phyloP scores from a whole-genome alignment of 805 yeast genomes.

The Brettanomyces naardenensis region DNA sequence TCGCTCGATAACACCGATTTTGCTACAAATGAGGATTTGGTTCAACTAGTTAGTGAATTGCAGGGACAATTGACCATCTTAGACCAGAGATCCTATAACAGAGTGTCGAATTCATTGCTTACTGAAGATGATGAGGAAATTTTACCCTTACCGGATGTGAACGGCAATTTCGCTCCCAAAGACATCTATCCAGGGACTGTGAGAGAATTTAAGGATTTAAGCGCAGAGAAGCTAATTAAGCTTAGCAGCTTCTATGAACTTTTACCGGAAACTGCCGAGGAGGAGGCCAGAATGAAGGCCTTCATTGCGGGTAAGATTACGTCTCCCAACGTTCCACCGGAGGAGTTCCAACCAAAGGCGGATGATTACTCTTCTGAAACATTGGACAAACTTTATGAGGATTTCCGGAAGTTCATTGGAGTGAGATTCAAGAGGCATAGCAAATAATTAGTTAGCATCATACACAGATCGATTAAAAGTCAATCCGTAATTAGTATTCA shows the following conservation, averaged over 20 bases:
- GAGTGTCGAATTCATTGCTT: constrained; percentile 58
- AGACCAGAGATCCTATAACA: constrained; percentile 69
- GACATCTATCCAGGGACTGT: constrained; percentile 52
- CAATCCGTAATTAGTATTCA: background rate
- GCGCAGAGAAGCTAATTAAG: constrained; percentile 37
- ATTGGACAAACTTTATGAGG: constrained; percentile 47
- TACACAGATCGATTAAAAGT: background rate
- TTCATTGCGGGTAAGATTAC: constrained; percentile 43
- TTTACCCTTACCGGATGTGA: constrained; percentile 72
- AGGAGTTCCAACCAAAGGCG: constrained; percentile 22
- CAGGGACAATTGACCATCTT: constrained; percentile 78
- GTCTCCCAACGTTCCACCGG: constrained; percentile 25
- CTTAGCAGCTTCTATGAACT: constrained; percentile 71
- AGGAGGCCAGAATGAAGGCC: constrained; percentile 42
- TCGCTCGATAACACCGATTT: constrained; percentile 43
- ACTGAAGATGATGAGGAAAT: constrained; percentile 33
- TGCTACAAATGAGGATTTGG: constrained; percentile 76
- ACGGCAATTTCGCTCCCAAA: constrained; percentile 59
- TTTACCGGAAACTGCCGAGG: constrained; percentile 54
- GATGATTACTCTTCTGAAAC: constrained; percentile 38
- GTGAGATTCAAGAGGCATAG: constrained; percentile 39
- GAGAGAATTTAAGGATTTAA: constrained; percentile 40
- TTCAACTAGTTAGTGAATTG: constrained; percentile 80
- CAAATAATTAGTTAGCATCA: background rate
- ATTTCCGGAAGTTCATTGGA: constrained; percentile 65